phyloP scores from a whole-genome alignment of 1,284 basidiomycete species.

The Naganishia liquefaciens region DNA sequence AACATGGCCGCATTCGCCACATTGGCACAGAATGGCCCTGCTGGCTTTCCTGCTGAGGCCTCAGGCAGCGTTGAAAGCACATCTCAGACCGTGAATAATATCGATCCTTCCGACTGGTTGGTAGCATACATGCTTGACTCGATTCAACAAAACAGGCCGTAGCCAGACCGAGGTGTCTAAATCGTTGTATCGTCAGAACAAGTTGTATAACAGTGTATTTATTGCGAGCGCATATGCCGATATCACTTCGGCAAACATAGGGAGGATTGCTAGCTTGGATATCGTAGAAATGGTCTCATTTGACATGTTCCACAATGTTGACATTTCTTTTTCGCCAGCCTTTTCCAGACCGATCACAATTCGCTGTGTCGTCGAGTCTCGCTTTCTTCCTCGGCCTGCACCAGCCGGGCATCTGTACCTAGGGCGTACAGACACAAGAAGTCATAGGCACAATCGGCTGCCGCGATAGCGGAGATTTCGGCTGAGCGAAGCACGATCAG shows the following conservation, averaged over 20 bases:
- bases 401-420: slow-evolving; percentile 14
- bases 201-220: neutral
- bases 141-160: neutral
- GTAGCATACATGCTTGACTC: slow-evolving; percentile 20
- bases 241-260: too few species aligned
- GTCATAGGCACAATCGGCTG: slow-evolving; percentile 50
- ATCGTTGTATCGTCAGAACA: neutral
- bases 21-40: neutral
- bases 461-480: slow-evolving; percentile 51
- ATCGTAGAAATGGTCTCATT: too few species aligned
- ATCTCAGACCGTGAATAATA: neutral
- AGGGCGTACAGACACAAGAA: slow-evolving; percentile 39
- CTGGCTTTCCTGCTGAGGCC: neutral
- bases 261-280: too few species aligned
- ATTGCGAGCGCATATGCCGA: neutral
- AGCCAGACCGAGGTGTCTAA: too few species aligned
- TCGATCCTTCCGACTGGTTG: slow-evolving; percentile 20
- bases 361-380: slow-evolving; percentile 3
- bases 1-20: slow-evolving; percentile 13
- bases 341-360: neutral
- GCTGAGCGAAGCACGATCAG: slow-evolving; percentile 33
- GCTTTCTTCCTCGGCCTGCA: slow-evolving; percentile 1
- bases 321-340: neutral
- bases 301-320: neutral
- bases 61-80: neutral